Conservation (phyloP, 176 grass and related monocot species). For the Avena atlantica region DNA sequence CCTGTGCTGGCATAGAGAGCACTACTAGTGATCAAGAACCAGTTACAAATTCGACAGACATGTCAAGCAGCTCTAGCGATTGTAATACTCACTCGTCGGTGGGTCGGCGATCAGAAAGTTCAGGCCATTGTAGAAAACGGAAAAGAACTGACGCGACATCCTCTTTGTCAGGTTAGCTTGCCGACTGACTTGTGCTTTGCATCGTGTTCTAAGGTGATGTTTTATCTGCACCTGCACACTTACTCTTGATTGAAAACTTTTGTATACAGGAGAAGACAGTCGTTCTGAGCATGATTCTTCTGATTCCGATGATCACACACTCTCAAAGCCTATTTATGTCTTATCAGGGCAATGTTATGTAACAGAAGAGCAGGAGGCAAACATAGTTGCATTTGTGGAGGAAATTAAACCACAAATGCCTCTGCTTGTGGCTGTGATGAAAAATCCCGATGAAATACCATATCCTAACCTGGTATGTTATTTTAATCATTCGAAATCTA, state of each 20-base stretch:
- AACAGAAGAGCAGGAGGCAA: background rate
- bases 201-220: background rate
- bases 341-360: background rate
- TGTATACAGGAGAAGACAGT: conserved; percentile 5
- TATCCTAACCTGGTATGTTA: background rate
- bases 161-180: background rate
- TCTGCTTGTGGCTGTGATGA: conserved; percentile 12
- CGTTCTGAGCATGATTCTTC: background rate
- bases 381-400: background rate
- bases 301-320: conserved; percentile 1
- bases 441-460: background rate
- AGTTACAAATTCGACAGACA: background rate
- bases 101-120: no score
- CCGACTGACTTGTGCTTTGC: background rate
- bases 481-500: background rate
- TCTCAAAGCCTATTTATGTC: background rate
- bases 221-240: background rate
- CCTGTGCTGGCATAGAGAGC: conserved; percentile 35
- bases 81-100: no score
- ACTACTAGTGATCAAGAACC: background rate
- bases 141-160: no score
- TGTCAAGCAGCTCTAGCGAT: conserved; percentile 24
- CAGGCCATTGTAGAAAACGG: background rate
- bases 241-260: conserved; percentile 1
- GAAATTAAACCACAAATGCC: background rate